Percentiles rank a stretch among this genome's conserved stretches.
Evolutionary conservation across 208 protist genomes (phyloP).

Genomic region (Crithidia mellificae): DNA sequence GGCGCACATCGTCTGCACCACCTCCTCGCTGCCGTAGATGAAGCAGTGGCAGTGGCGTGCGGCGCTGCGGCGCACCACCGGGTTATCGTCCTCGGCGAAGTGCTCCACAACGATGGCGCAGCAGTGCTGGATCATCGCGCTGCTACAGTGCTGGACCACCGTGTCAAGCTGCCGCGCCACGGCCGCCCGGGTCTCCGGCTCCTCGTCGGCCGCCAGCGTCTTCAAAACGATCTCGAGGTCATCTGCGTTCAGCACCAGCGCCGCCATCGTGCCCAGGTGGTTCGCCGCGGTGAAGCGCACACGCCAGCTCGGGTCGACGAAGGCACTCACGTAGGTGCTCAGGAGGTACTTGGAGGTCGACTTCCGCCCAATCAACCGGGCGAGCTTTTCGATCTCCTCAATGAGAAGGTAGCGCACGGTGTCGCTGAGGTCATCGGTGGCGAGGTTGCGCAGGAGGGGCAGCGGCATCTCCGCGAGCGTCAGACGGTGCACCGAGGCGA

Average conservation of each 20-base stretch:
- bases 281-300: constrained; percentile 71
- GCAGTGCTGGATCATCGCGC: constrained; percentile 28
- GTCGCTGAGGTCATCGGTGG: constrained; percentile 71
- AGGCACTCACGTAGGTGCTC: constrained; percentile 40
- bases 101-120: constrained; percentile 39
- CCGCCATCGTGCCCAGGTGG: constrained; percentile 49
- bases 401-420: constrained; percentile 67
- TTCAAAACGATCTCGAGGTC: constrained; percentile 51
- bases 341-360: constrained; percentile 60
- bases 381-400: constrained; percentile 50
- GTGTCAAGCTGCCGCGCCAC: constrained; percentile 62
- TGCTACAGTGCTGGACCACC: constrained; percentile 34
- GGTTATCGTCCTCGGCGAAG: constrained; percentile 58
- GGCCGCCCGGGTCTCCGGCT: constrained; percentile 64
- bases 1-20: constrained; percentile 39
- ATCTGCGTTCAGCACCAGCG: constrained; percentile 43
- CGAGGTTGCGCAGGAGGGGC: constrained; percentile 56
- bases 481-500: constrained; percentile 52
- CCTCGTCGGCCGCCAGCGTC: constrained; percentile 57
- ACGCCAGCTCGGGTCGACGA: constrained; percentile 72
- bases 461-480: constrained; percentile 64
- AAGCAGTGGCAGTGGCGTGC: constrained; percentile 53
- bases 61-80: constrained; percentile 52
- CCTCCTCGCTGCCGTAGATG: constrained; percentile 41
- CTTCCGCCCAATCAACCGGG: constrained; percentile 50